These are phyloP conservation scores for Thelonectria discophora DNA, from an alignment of 2,329 filamentous ascomycete genomes.

Conservation along the genomic window DNA sequence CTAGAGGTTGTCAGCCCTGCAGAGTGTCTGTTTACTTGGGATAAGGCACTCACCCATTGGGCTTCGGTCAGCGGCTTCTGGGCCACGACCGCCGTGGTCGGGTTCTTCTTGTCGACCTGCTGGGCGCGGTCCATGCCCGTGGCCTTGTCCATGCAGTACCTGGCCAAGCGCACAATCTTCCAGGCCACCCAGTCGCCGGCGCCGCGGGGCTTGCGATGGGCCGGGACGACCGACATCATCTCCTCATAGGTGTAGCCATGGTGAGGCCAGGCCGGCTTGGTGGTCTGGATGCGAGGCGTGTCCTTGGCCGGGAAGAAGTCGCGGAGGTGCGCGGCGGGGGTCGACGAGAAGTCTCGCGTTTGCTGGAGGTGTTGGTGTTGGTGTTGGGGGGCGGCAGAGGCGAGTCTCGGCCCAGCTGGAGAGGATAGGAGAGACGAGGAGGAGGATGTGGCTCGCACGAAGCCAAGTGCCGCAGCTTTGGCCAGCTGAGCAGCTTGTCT, in stretches of 20 bases:
- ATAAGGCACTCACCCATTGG: conserved; percentile 85
- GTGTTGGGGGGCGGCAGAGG: conserved; percentile 27
- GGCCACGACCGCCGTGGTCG: conserved; percentile 63
- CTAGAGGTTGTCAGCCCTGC: conserved; percentile 46
- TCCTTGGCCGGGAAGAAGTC: conserved; percentile 71
- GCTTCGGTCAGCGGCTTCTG: conserved; percentile 76
- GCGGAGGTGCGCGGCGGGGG: conserved; percentile 55
- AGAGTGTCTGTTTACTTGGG: too few relatives aligned
- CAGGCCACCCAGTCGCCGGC: conserved; percentile 83
- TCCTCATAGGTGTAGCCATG: conserved; percentile 80
- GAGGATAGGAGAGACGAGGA: conserved; percentile 26
- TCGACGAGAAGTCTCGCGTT: conserved; percentile 59
- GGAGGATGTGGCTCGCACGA: conserved; percentile 30
- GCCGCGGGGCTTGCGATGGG: conserved; percentile 77
- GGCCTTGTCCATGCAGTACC: conserved; percentile 82
- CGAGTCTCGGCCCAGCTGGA: conserved; percentile 25
- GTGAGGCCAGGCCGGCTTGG: conserved; percentile 74
- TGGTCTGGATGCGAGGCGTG: conserved; percentile 68
- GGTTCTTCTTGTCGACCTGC: conserved; percentile 66
- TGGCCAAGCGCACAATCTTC: conserved; percentile 75
- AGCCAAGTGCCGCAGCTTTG: conserved; percentile 36
- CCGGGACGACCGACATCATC: conserved; percentile 77
- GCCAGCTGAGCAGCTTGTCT: conserved; percentile 41
- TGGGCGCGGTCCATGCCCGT: conserved; percentile 80
- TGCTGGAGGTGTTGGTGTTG: conserved; percentile 27